These are phyloP conservation scores for Lecanicillium sp. DNA, from an alignment of 2,329 filamentous ascomycete genomes.

Conservation along the genomic window DNA sequence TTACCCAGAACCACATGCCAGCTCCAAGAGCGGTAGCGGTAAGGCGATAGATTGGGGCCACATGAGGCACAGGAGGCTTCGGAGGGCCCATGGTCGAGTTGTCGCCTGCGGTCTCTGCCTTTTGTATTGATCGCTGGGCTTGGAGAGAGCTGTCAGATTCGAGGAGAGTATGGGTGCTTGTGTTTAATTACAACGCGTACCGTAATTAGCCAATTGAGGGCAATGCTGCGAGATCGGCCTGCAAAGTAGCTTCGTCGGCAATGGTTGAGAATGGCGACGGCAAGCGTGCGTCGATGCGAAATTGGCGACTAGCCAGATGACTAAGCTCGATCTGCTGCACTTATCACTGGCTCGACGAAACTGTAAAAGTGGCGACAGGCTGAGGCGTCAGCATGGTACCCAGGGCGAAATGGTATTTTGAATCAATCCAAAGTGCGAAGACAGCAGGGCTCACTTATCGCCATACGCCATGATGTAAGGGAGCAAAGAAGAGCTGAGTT, in stretches of 20 bases:
- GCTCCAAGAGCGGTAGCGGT: slow-evolving; percentile 82
- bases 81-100: slow-evolving; percentile 26
- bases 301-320: neutral
- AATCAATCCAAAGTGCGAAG: no score
- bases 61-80: slow-evolving; percentile 42
- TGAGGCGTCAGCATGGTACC: no score
- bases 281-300: neutral
- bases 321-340: neutral
- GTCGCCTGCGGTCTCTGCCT: neutral
- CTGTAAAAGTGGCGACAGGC: slow-evolving; percentile 3
- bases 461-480: no score
- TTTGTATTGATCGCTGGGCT: neutral
- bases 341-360: neutral
- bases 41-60: slow-evolving; percentile 67
- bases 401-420: no score
- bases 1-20: slow-evolving; percentile 99
- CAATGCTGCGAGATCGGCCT: neutral
- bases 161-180: neutral
- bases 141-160: neutral
- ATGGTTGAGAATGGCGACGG: no score
- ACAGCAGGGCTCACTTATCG: no score
- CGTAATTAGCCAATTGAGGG: neutral
- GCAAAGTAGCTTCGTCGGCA: no score
- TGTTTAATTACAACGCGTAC: neutral
- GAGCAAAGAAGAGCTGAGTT: no score